A percentile compares a stretch with the other conserved stretches of the same genome.
Conservation (phyloP, 148 eudicot genomes). For the Limonium bicolor region DNA sequence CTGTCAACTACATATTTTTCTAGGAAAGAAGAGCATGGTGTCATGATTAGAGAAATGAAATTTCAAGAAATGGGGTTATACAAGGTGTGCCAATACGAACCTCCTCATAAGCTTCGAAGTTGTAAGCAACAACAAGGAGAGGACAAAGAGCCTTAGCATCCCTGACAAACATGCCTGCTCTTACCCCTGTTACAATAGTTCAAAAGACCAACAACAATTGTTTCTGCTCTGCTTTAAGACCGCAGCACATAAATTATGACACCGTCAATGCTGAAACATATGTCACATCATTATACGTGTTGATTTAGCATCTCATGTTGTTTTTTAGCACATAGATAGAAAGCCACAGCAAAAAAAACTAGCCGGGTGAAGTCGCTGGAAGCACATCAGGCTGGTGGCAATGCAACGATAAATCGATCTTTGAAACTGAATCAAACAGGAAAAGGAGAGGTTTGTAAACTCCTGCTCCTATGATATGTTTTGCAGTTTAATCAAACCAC, state of each 20-base stretch:
- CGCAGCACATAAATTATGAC: too few species aligned
- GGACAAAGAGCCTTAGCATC: conserved; percentile 92
- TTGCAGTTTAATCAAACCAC: background rate
- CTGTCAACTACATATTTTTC: too few species aligned
- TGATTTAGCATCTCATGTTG: conserved; percentile 58
- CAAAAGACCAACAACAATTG: too few species aligned
- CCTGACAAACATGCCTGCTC: conserved; percentile 92
- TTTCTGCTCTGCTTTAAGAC: too few species aligned
- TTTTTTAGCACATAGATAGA: conserved; percentile 81
- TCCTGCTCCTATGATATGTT: background rate
- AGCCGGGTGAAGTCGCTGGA: conserved; percentile 78
- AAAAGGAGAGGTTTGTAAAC: background rate
- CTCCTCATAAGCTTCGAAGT: conserved; percentile 91
- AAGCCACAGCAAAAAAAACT: conserved; percentile 86
- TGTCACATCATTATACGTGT: too few species aligned
- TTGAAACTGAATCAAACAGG: conserved; percentile 44
- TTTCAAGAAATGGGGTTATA: too few species aligned
- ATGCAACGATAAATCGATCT: conserved; percentile 62
- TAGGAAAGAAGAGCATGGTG: too few species aligned
- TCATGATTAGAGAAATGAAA: too few species aligned
- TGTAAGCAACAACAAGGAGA: conserved; percentile 79
- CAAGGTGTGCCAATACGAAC: too few species aligned
- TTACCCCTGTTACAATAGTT: conserved; percentile 54
- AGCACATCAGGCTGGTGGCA: conserved; percentile 56
- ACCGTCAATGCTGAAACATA: too few species aligned